phyloP scores from a whole-genome alignment of 257 asterid species.

The Lavandula angustifolia region DNA sequence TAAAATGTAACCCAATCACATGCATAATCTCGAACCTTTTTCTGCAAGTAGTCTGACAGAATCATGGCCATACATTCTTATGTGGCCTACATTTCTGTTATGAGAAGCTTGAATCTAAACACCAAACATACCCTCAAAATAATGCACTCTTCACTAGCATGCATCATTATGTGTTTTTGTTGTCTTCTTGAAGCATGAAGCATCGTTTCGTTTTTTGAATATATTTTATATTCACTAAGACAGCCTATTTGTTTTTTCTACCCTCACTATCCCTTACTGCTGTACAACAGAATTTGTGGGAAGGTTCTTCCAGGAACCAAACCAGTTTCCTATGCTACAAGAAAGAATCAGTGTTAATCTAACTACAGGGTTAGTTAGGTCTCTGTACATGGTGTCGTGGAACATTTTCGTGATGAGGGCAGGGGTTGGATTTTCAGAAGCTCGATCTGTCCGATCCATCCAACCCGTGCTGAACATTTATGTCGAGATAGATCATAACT shows the following conservation, averaged over 20 bases:
- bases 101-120: not conserved
- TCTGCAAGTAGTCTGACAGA: not conserved
- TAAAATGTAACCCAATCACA: conserved; percentile 1
- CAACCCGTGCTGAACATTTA: conserved; percentile 24
- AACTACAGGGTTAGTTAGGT: conserved; percentile 61
- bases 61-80: not conserved
- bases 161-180: not conserved
- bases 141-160: not conserved
- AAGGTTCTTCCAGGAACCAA: conserved; percentile 47
- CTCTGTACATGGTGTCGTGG: conserved; percentile 50
- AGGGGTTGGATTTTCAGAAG: conserved; percentile 30
- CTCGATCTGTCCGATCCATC: conserved; percentile 26
- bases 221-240: too few species aligned
- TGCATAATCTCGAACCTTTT: not conserved
- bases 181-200: not conserved
- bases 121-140: too few species aligned
- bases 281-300: conserved; percentile 54
- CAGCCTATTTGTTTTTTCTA: conserved; percentile 43
- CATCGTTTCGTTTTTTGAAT: too few species aligned
- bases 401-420: conserved; percentile 35
- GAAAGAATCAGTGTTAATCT: conserved; percentile 49
- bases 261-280: conserved; percentile 45
- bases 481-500: conserved; percentile 21
- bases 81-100: conserved; percentile 3
- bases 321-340: conserved; percentile 49